Conservation (phyloP, 208 protist genomes). For the Leptomonas seymouri region DNA sequence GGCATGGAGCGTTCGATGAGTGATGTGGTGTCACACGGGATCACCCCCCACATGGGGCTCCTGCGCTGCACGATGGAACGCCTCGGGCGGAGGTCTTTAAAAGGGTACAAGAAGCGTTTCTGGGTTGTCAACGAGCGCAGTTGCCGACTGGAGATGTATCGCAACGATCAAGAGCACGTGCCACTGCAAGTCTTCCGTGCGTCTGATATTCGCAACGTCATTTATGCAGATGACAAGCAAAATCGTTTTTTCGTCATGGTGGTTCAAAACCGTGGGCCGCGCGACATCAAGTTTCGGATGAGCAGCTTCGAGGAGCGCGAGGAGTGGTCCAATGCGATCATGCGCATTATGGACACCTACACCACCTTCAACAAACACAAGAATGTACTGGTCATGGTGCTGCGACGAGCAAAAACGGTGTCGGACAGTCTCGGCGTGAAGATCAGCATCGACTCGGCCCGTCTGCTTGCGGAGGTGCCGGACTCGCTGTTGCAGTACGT, state of each 20-base stretch:
- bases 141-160: constrained; percentile 73
- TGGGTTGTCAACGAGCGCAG: constrained; percentile 72
- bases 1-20: constrained; percentile 23
- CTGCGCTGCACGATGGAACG: constrained; percentile 64
- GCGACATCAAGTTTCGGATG: constrained; percentile 69
- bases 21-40: constrained; percentile 27
- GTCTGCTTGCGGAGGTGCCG: constrained; percentile 54
- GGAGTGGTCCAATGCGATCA: constrained; percentile 71
- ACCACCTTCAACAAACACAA: constrained; percentile 68
- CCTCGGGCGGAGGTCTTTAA: constrained; percentile 42
- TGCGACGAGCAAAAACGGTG: constrained; percentile 50
- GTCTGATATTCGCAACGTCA: constrained; percentile 65
- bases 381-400: constrained; percentile 51
- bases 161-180: constrained; percentile 81
- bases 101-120: constrained; percentile 81
- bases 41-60: constrained; percentile 59
- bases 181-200: constrained; percentile 51
- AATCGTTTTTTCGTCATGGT: constrained; percentile 82
- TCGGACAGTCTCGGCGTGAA: constrained; percentile 56
- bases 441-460: constrained; percentile 59
- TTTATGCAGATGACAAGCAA: constrained; percentile 77
- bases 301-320: constrained; percentile 74
- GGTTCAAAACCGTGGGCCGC: constrained; percentile 47
- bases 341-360: constrained; percentile 64
- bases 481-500: constrained; percentile 80